Conservation (phyloP, 1,139 yeast genomes). For the Meyerozyma carpophila region DNA sequence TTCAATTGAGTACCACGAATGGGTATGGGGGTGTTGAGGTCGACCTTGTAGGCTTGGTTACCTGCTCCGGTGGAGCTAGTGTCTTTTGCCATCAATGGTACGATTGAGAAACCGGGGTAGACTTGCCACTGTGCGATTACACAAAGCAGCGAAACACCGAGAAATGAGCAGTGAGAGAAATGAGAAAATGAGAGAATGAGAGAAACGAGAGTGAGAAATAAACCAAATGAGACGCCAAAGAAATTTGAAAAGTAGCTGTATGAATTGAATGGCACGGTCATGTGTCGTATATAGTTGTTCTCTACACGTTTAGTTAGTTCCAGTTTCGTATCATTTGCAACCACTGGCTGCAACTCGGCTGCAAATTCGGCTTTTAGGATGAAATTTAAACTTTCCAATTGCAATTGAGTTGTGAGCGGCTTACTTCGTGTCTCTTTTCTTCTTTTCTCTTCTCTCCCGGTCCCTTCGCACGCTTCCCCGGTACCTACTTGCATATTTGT, state of each 20-base stretch:
- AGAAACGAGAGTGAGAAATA: not conserved
- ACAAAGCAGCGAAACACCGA: not conserved
- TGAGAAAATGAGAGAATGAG: not conserved
- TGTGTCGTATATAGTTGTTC: no score
- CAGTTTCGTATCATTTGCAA: no score
- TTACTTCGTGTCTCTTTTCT: no score
- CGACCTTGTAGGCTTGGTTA: not conserved
- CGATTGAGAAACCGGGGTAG: not conserved
- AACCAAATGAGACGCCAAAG: no score
- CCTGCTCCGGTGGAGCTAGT: not conserved
- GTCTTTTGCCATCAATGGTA: not conserved
- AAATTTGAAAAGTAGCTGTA: no score
- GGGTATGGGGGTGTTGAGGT: constrained; percentile 6
- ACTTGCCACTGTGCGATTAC: not conserved
- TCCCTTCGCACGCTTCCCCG: not conserved
- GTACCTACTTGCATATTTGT: not conserved
- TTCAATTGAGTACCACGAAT: constrained; percentile 1
- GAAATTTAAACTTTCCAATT: no score
- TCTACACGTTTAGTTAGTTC: no score
- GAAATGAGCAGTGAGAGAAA: not conserved
- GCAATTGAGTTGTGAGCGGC: no score
- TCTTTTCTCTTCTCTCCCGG: not conserved
- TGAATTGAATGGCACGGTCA: no score
- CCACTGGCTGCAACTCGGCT: not conserved
- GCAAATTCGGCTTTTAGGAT: not conserved